These are phyloP conservation scores for Scheffersomyces ergatensis DNA, from an alignment of 805 yeast species.

Conservation along the genomic window DNA sequence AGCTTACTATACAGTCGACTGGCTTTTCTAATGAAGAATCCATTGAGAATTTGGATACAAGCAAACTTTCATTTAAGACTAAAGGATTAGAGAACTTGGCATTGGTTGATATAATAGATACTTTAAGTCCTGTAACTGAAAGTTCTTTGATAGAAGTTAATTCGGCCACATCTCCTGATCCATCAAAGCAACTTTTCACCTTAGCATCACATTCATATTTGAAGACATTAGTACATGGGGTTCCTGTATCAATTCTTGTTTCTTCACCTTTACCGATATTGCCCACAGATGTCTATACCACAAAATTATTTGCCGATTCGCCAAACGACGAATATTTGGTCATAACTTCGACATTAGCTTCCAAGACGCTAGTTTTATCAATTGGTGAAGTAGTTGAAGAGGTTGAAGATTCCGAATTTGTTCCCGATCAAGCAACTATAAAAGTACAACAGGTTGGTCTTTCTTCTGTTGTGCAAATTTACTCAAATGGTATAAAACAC, in stretches of 20 bases:
- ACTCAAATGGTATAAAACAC: constrained; percentile 67
- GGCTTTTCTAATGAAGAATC: constrained; percentile 3
- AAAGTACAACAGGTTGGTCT: constrained; percentile 67
- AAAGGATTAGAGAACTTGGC: constrained; percentile 54
- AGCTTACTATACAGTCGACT: constrained; percentile 10
- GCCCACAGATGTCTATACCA: constrained; percentile 63
- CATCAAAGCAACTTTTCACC: constrained; percentile 19
- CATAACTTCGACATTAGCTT: constrained; percentile 52
- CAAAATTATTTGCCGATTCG: constrained; percentile 45
- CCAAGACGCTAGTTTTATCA: constrained; percentile 68
- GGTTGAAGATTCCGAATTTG: constrained; percentile 64
- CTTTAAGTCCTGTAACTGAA: constrained; percentile 52
- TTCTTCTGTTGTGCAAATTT: constrained; percentile 67
- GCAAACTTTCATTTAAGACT: constrained; percentile 9
- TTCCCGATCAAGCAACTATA: constrained; percentile 56
- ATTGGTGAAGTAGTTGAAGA: constrained; percentile 82
- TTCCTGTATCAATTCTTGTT: constrained; percentile 61
- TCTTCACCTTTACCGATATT: constrained; percentile 70
- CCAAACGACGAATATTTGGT: constrained; percentile 61
- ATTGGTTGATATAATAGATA: constrained; percentile 48
- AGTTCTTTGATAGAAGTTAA: constrained; percentile 17
- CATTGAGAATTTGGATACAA: not conserved
- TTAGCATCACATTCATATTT: constrained; percentile 45
- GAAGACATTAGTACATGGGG: constrained; percentile 53
- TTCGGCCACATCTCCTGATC: constrained; percentile 7